These are phyloP conservation scores for Medakamo hakoo DNA, from an alignment of 139 green algal genomes.

Conservation along the genomic window DNA sequence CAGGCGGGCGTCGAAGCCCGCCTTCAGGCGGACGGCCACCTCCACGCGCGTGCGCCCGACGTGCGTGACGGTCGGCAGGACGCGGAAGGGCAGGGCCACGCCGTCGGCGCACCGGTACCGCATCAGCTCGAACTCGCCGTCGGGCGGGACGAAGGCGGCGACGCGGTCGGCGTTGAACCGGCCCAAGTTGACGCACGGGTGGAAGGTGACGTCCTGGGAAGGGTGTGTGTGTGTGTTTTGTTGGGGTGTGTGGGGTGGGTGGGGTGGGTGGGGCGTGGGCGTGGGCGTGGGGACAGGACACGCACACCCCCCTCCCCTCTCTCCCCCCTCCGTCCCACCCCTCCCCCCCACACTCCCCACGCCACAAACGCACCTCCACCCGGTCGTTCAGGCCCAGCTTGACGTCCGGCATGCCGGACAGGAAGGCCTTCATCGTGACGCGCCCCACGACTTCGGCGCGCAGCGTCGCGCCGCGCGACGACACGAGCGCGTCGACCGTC, in stretches of 20 bases:
- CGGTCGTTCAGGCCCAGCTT: slow-evolving; percentile 84
- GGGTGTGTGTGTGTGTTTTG: too few species aligned
- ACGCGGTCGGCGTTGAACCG: slow-evolving; percentile 56
- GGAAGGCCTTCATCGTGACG: slow-evolving; percentile 81
- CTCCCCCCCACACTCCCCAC: not conserved
- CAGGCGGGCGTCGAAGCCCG: slow-evolving; percentile 56
- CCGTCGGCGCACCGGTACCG: slow-evolving; percentile 62
- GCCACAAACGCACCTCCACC: slow-evolving; percentile 24
- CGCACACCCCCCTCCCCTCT: not conserved
- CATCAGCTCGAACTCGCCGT: slow-evolving; percentile 97
- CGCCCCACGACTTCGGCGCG: slow-evolving; percentile 65
- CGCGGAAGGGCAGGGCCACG: slow-evolving; percentile 79
- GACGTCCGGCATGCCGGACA: slow-evolving; percentile 89
- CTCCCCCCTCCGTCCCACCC: not conserved
- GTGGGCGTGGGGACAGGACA: not conserved
- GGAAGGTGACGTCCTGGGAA: slow-evolving; percentile 78
- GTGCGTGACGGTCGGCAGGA: slow-evolving; percentile 80
- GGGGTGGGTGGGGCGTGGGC: too few species aligned
- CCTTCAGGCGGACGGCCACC: slow-evolving; percentile 45
- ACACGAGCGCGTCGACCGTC: slow-evolving; percentile 66
- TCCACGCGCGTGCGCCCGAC: slow-evolving; percentile 78
- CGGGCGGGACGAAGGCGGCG: slow-evolving; percentile 80
- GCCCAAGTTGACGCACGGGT: slow-evolving; percentile 89
- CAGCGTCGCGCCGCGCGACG: slow-evolving; percentile 58
- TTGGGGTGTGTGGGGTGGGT: too few species aligned